Evolutionary conservation across 2,329 filamentous ascomycete genomes (phyloP).

Genomic region (Diplodia scrobiculata): DNA sequence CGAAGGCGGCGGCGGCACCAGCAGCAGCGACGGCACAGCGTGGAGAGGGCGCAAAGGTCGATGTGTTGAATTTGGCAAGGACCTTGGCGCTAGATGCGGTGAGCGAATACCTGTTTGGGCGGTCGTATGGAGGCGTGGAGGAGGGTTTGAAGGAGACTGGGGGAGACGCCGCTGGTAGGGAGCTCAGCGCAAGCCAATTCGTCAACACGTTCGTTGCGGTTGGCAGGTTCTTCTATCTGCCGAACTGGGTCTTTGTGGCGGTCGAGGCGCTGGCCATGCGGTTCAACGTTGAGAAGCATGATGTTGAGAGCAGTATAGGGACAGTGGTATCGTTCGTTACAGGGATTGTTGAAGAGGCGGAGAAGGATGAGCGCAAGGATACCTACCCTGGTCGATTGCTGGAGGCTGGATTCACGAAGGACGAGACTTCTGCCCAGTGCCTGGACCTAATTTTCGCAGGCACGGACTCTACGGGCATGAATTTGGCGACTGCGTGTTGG

Average conservation of each 20-base stretch:
- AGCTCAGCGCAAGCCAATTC: constrained; percentile 46
- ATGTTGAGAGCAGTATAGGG: constrained; percentile 42
- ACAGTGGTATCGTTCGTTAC: constrained; percentile 51
- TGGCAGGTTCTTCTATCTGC: constrained; percentile 57
- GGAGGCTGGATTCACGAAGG: constrained; percentile 46
- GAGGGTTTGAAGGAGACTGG: constrained; percentile 40
- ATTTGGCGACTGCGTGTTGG: constrained; percentile 53
- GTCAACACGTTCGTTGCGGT: constrained; percentile 35
- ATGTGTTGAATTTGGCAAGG: constrained; percentile 55
- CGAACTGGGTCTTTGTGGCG: constrained; percentile 46
- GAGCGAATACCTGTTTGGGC: constrained; percentile 56
- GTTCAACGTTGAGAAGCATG: constrained; percentile 41
- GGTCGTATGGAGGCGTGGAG: constrained; percentile 53
- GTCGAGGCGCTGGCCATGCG: constrained; percentile 46
- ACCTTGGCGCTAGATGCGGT: constrained; percentile 59
- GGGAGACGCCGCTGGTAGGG: background rate
- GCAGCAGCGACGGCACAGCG: background rate
- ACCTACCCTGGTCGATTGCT: constrained; percentile 56
- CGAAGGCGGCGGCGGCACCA: background rate
- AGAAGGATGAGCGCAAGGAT: constrained; percentile 38
- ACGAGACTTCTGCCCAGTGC: constrained; percentile 55
- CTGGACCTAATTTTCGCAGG: constrained; percentile 54
- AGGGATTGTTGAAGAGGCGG: constrained; percentile 41
- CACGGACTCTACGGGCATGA: constrained; percentile 51
- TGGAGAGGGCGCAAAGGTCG: constrained; percentile 40